phyloP scores from a whole-genome alignment of 306 rosid species.

The Sphenostylis stenocarpa region DNA sequence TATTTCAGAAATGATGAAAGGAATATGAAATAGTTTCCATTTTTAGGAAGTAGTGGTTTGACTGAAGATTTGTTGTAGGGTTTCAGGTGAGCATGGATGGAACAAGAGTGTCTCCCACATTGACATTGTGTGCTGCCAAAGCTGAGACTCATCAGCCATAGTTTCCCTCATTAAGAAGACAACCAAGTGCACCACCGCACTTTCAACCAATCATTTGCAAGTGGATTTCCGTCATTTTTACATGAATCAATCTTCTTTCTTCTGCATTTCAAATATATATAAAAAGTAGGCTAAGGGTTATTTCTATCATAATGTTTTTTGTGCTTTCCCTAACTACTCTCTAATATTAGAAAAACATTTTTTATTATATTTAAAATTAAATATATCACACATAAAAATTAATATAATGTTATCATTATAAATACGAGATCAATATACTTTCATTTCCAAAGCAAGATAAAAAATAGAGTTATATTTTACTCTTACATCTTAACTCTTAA shows the following conservation, averaged over 20 bases:
- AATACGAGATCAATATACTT: no score
- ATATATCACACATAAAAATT: no score
- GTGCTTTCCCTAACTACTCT: neutral
- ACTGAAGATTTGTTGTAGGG: slow-evolving; percentile 51
- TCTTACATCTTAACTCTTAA: no score
- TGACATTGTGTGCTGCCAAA: slow-evolving; percentile 50
- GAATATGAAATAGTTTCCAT: slow-evolving; percentile 28
- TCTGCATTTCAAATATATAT: slow-evolving; percentile 31
- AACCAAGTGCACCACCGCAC: slow-evolving; percentile 54
- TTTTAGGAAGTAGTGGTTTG: slow-evolving; percentile 41
- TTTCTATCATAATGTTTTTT: neutral
- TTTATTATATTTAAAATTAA: no score
- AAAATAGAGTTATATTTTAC: no score
- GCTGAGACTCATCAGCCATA: slow-evolving; percentile 43
- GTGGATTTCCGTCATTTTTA: slow-evolving; percentile 44
- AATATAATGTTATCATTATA: no score
- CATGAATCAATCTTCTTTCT: slow-evolving; percentile 15
- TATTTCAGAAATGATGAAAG: slow-evolving; percentile 18
- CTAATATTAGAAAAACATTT: neutral
- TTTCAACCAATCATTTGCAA: slow-evolving; percentile 43
- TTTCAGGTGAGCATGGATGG: slow-evolving; percentile 54
- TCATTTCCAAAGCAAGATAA: no score
- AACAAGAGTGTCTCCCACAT: slow-evolving; percentile 72
- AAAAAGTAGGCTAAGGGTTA: slow-evolving; percentile 19
- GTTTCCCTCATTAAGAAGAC: slow-evolving; percentile 46